phyloP scores from a whole-genome alignment of 768 basidiomycete species.

The Crucibulum laeve region DNA sequence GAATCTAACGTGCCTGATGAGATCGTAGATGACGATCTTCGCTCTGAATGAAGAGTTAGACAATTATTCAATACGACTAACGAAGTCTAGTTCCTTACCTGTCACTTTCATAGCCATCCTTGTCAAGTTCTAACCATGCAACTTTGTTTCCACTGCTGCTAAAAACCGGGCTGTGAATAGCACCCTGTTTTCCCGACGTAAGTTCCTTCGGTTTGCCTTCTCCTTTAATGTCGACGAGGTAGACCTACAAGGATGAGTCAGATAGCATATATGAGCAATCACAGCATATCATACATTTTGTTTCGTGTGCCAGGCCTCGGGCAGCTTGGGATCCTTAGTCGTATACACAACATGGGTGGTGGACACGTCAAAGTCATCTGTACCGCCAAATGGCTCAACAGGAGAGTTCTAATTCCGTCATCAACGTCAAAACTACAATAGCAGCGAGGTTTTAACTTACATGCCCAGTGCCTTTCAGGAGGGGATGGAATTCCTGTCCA shows the following conservation, averaged over 20 bases:
- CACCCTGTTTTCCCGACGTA: conserved; percentile 83
- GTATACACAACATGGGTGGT: conserved; percentile 72
- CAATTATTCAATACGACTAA: conserved; percentile 1
- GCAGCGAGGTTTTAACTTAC: conserved; percentile 36
- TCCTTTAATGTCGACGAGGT: conserved; percentile 58
- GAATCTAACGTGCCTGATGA: conserved; percentile 59
- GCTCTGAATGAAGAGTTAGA: conserved; percentile 33
- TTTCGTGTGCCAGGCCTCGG: conserved; percentile 83
- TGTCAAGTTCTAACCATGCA: conserved; percentile 84
- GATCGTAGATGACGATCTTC: conserved; percentile 77
- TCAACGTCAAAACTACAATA: background rate
- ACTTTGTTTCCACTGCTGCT: conserved; percentile 62
- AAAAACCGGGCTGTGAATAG: conserved; percentile 71
- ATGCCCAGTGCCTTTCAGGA: conserved; percentile 64
- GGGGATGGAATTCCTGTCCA: conserved; percentile 48
- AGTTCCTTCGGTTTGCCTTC: conserved; percentile 53
- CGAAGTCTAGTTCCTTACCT: conserved; percentile 33
- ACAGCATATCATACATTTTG: conserved; percentile 54
- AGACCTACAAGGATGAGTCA: conserved; percentile 43
- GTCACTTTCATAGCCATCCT: conserved; percentile 90
- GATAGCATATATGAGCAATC: background rate
- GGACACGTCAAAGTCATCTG: conserved; percentile 77
- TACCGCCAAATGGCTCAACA: conserved; percentile 85
- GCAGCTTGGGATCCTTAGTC: conserved; percentile 76
- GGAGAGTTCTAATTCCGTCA: conserved; percentile 49